Percentiles rank a stretch among this genome's conserved stretches.
phyloP scores from a whole-genome alignment of 768 basidiomycete genomes.

The Boletus sp. region DNA sequence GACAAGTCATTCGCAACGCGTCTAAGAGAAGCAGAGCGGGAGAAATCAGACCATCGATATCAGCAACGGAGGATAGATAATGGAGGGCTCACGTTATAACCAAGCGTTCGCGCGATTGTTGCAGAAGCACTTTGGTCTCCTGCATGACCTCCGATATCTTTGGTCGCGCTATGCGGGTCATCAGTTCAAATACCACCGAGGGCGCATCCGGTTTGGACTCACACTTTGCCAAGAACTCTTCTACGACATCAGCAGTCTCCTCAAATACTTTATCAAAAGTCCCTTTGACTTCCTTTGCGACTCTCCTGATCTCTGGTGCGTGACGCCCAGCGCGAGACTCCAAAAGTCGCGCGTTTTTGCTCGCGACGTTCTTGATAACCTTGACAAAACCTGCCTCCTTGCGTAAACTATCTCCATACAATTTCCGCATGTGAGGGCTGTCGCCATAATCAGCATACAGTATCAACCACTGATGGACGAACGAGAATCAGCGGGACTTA shows the following conservation, averaged over 20 bases:
- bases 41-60: not conserved
- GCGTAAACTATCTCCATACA: slow-evolving; percentile 90
- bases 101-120: slow-evolving; percentile 86
- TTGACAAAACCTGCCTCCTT: slow-evolving; percentile 98
- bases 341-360: slow-evolving; percentile 71
- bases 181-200: slow-evolving; percentile 5
- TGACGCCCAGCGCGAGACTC: slow-evolving; percentile 77
- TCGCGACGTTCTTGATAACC: slow-evolving; percentile 93
- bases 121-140: slow-evolving; percentile 87
- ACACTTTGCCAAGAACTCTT: slow-evolving; percentile 93
- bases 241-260: slow-evolving; percentile 88
- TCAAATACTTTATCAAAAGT: slow-evolving; percentile 96
- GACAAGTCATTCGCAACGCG: slow-evolving; percentile 82
- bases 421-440: slow-evolving; percentile 97
- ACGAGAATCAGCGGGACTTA: slow-evolving; percentile 37
- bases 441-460: not conserved
- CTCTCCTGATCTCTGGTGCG: slow-evolving; percentile 76
- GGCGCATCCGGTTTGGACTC: slow-evolving; percentile 26
- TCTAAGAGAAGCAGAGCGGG: slow-evolving; percentile 32
- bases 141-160: slow-evolving; percentile 85
- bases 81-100: slow-evolving; percentile 75
- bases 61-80: not conserved
- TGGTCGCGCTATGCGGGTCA: slow-evolving; percentile 63
- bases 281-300: slow-evolving; percentile 89
- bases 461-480: not conserved